Percentiles rank a stretch among this genome's conserved stretches.
Evolutionary conservation across 305 asterid species (phyloP).

Genomic region (Solanum hybrid): DNA sequence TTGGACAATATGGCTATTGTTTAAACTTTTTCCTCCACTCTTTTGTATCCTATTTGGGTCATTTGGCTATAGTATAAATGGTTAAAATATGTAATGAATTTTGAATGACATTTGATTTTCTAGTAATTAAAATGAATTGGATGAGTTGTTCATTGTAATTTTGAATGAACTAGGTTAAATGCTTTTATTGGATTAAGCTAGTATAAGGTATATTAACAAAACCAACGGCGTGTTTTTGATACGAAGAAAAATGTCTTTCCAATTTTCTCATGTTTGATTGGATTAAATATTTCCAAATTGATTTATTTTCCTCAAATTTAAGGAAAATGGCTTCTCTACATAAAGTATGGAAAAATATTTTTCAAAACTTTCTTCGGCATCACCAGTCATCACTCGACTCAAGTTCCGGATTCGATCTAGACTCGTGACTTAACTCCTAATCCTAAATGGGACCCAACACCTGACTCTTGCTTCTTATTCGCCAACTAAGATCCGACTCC

Average conservation of each 20-base stretch:
- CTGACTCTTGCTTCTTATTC: not conserved
- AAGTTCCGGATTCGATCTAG: not conserved
- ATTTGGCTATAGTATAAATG: not conserved
- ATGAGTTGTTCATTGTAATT: not conserved
- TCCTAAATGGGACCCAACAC: not conserved
- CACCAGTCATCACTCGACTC: not conserved
- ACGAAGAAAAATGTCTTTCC: not conserved
- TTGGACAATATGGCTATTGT: not conserved
- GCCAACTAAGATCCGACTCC: rapidly evolving
- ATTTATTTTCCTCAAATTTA: not conserved
- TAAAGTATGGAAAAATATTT: not conserved
- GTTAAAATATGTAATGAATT: not conserved
- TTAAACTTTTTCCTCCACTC: not conserved
- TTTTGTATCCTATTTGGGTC: not conserved
- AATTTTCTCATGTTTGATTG: not conserved
- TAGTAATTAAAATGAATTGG: not conserved
- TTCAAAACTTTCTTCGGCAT: not conserved
- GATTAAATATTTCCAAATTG: not conserved
- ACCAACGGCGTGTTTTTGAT: not conserved
- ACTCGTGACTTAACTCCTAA: not conserved
- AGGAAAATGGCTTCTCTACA: not conserved
- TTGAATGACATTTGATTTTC: not conserved
- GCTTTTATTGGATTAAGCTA: not conserved
- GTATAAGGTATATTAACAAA: not conserved
- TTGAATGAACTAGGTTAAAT: not conserved